phyloP scores from a whole-genome alignment of 2,329 filamentous ascomycete species.

The Diaporthe longicolla region DNA sequence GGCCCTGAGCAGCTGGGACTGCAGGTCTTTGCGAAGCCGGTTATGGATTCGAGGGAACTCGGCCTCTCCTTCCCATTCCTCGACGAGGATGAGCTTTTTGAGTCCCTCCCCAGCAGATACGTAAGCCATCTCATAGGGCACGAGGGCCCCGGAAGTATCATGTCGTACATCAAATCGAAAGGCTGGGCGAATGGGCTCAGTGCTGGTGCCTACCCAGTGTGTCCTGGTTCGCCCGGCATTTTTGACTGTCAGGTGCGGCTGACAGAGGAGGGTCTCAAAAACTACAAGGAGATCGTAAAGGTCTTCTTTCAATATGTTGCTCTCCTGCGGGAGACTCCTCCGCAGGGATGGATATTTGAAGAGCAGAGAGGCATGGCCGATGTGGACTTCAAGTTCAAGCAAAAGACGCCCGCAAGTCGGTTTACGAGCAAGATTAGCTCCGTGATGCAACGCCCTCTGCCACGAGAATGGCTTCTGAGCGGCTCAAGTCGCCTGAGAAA shows the following conservation, averaged over 20 bases:
- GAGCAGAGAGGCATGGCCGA: conserved; percentile 93
- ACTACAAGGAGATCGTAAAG: conserved; percentile 87
- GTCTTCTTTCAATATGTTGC: conserved; percentile 93
- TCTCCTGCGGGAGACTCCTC: conserved; percentile 83
- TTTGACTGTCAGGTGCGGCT: conserved; percentile 85
- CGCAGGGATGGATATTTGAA: conserved; percentile 93
- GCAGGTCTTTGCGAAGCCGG: conserved; percentile 89
- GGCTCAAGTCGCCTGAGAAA: conserved; percentile 81
- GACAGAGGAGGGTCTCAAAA: conserved; percentile 85
- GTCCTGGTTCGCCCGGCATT: conserved; percentile 81
- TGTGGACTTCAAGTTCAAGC: conserved; percentile 94
- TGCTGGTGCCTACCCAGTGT: conserved; percentile 81
- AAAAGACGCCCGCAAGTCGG: conserved; percentile 89
- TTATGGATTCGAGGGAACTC: conserved; percentile 87
- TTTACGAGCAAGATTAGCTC: conserved; percentile 89
- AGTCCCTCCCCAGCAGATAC: conserved; percentile 87
- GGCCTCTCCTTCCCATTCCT: conserved; percentile 88
- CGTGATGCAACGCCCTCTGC: conserved; percentile 92
- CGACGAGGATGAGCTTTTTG: conserved; percentile 84
- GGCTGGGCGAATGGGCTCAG: conserved; percentile 90
- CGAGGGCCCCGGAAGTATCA: conserved; percentile 91
- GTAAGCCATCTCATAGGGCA: conserved; percentile 92
- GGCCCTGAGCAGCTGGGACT: conserved; percentile 67
- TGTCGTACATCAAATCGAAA: conserved; percentile 90
- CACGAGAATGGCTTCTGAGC: conserved; percentile 89